Evolutionary conservation across 2,329 filamentous ascomycete genomes (phyloP), one percentile per base, ranked within the genome.

Genomic region (Fusarium illudens): DNA sequence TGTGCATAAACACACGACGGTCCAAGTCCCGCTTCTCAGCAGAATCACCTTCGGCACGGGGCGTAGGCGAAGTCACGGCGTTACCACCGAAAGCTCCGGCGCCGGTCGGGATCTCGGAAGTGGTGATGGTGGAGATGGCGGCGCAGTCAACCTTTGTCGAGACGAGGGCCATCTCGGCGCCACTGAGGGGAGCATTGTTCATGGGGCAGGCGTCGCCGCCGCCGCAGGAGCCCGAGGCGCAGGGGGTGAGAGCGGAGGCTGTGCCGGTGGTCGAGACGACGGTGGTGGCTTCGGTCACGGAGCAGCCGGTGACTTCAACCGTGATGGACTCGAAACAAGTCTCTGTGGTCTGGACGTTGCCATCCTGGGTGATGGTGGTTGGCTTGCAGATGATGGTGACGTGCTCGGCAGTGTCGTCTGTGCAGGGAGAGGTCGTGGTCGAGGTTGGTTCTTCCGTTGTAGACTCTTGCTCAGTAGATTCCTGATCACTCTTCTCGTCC

Each of bases 201-300:
- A 71, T 57, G 10, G 67, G 65, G 29, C 68, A 71, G 4, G 68
- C 37, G 22, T 57, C 56, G 0, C 33, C 50, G 4, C 52, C 19
- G 2, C 61, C 67, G 15, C 68, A 71, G 6, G 48, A 65, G 6
- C 48, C 68, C 2, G 68, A 48, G 8, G 50, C 56, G 34, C 69
- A 71, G 6, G 58, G 60, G 2, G 9, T 22, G 15, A 60, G 10
- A 4, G 32, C 55, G 0, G 55, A 49, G 3, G 51, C 48, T 1
- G 58, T 61, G 22, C 44, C 52, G 7, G 62, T 50, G 5, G 58
- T 62, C 7, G 62, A 55, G 50, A 65, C 57, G 10, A 62, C 34
- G 1, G 67, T 66, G 1, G 67, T 67, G 2, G 54, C 65, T n/a
- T 69, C 62, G 4, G 66, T 62, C 12, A 58, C 62, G 22, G 58